Evolutionary conservation across 345 rosid species (phyloP), one percentile per base, ranked within the genome.

Genomic region (Eutrema japonicum): DNA sequence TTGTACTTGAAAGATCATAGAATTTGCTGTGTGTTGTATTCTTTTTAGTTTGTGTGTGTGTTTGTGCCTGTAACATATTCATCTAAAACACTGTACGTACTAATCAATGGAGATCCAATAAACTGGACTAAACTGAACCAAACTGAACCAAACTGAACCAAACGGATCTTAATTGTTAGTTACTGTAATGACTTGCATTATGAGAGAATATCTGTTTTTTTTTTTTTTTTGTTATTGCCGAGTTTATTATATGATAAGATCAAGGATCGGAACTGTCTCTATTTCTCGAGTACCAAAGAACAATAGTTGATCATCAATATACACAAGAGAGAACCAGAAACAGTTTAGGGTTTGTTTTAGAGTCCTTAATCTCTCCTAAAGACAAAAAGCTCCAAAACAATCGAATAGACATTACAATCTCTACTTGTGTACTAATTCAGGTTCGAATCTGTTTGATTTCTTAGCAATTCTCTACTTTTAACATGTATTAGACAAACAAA

Each of bases 21-120:
- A 51, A 32, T 7, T 49, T 75, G 38, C 22, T 65, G n/a, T 58
- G 48, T 43, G 59, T 66, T 74, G 62, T 51, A 50, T 67, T 75
- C 78, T 51, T 74, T 58, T 56, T 38, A 65, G 58, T 46, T 13
- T 36, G 26, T 22, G 26, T 54, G 62, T 72, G 33, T 56, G 58
- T 54, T 41, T 68, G 53, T 69, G 7, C 9, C 7, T 56, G 65
- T 45, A 64, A 64, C 38, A 30, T 71, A 33, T 16, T 45, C 50
- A 36, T 69, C 10, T 2, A 8, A 45, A 32, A 58, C 40, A 36
- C n/a, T 18, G 5, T 69, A 46, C 8, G n/a, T 61, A 22, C 22
- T 56, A 14, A 8, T 56, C 40, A 37, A 3, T 32, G 22, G 7
- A 38, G 14, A 49, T 30, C 52, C 62, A 30, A 1, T 68, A 40